Base-by-base conservation (phyloP, 805 yeast genomes). In the Candida patagonica region DNA sequence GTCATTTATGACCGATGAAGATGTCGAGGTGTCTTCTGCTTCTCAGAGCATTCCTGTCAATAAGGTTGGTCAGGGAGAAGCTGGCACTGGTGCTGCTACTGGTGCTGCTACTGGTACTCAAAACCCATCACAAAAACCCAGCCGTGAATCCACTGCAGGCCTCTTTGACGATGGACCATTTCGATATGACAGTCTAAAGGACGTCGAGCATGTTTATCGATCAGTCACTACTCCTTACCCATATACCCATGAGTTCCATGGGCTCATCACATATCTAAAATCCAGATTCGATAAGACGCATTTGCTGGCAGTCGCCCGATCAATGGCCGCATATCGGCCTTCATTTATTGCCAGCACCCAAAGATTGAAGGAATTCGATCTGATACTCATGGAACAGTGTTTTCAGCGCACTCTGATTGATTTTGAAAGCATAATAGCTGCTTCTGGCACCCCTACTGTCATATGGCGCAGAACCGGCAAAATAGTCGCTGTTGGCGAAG, bases 391-490 rank as follows among this genome's bases (percentile, higher is more conserved):
- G 26, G 81, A 76, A 47, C 51, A 76, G 34, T 70, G 75, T 9
- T 70, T 76, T 44, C 80, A 76, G 45, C 53, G 80, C 37, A 67
- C 78, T 0, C 50, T 76, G 17, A 46, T 70, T 51, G 88, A 83
- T 42, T 71, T 71, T 43, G 79, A 75, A 51, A 66, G 60, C 56
- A 62, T 63, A 43, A 60, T 69, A 10, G 62, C 65, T 17, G 52
- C 77, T 42, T 76, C 80, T 15, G 80, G 87, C 8, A 74, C 84
- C 1, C 94, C 94, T 1, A 79, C 89, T 2, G 76, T 82, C 13
- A 78, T 83, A 47, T 84, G 94, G 94, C 67, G 94, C 51, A 64
- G 94, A 30, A 80, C 94, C 0, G 94, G 94, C 7, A 94, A 84
- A 55, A 77, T 85, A 30, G 87, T 82, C 8, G 83, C 83, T 6